Conservation (phyloP, 1,139 yeast species). For the Spencermartinsiella ligniputridi region DNA sequence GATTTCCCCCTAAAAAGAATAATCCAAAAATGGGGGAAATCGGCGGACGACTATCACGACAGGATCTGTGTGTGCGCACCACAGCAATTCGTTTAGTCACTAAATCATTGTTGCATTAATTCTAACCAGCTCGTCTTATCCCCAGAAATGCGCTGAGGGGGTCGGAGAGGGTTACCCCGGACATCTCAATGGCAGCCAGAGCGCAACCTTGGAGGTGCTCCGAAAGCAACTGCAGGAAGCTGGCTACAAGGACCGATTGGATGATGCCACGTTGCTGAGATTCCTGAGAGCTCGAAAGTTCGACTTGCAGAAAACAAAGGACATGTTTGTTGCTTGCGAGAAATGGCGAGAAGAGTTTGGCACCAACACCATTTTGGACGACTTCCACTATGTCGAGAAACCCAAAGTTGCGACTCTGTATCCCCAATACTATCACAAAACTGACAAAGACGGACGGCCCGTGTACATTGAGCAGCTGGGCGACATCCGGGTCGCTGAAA, state of each 20-base stretch:
- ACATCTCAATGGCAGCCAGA: slow-evolving; percentile 65
- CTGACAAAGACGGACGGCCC: slow-evolving; percentile 96
- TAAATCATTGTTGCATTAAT: no score
- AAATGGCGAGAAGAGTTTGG: slow-evolving; percentile 88
- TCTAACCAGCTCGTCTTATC: slow-evolving; percentile 41
- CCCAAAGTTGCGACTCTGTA: slow-evolving; percentile 82
- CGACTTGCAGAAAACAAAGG: slow-evolving; percentile 70
- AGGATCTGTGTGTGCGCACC: no score
- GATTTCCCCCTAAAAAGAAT: no score
- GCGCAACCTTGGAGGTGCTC: slow-evolving; percentile 52
- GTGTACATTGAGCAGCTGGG: slow-evolving; percentile 93
- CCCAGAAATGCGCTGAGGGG: slow-evolving; percentile 63
- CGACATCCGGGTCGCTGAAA: slow-evolving; percentile 77
- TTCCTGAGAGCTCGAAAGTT: slow-evolving; percentile 95
- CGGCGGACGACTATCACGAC: no score
- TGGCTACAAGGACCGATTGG: slow-evolving; percentile 72
- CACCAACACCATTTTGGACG: slow-evolving; percentile 76
- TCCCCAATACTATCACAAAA: slow-evolving; percentile 96
- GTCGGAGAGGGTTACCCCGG: slow-evolving; percentile 79
- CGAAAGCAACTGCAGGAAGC: slow-evolving; percentile 53
- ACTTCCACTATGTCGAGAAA: slow-evolving; percentile 87
- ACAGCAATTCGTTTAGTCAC: no score
- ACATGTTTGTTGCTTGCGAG: slow-evolving; percentile 85
- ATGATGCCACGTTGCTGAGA: slow-evolving; percentile 84
- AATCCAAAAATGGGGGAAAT: no score